phyloP scores from a whole-genome alignment of 164 flowering plant genomes.

The Tetracentron sinense region DNA sequence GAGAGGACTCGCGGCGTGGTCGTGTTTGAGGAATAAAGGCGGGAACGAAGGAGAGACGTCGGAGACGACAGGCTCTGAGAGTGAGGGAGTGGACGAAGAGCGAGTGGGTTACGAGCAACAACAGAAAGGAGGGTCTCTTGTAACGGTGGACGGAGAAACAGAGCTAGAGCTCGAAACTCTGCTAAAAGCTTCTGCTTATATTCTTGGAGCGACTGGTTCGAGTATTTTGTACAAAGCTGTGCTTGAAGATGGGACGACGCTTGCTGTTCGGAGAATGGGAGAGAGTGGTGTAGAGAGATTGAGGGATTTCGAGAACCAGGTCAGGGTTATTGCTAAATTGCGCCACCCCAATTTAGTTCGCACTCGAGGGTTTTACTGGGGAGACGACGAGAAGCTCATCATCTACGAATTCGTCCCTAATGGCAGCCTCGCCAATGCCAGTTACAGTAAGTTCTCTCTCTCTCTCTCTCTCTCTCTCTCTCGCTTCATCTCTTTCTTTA shows the following conservation, averaged over 20 bases:
- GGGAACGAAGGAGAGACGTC: constrained; percentile 35
- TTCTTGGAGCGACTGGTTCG: constrained; percentile 80
- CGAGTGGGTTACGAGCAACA: constrained; percentile 2
- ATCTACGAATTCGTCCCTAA: constrained; percentile 86
- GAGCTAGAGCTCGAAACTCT: constrained; percentile 78
- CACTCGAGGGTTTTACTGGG: constrained; percentile 87
- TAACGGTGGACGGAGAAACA: constrained; percentile 68
- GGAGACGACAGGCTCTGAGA: constrained; percentile 28
- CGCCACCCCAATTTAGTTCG: constrained; percentile 83
- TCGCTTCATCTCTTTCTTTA: background rate
- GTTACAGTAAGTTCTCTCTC: constrained; percentile 57
- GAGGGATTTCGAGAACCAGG: constrained; percentile 79
- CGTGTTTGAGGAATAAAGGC: constrained; percentile 34
- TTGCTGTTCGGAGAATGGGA: constrained; percentile 81
- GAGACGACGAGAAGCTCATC: constrained; percentile 85
- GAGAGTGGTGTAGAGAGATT: constrained; percentile 62
- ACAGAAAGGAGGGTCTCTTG: constrained; percentile 45
- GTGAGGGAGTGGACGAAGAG: constrained; percentile 13
- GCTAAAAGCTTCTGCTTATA: constrained; percentile 88
- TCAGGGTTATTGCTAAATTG: constrained; percentile 62
- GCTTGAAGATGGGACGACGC: constrained; percentile 55
- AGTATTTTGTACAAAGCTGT: constrained; percentile 96
- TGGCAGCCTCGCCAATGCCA: constrained; percentile 81
- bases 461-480: background rate
- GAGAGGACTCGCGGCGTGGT: constrained; percentile 21